Percentiles rank a stretch among this genome's conserved stretches.
These are phyloP conservation scores for Podila epicladia DNA, from an alignment of 192 early-diverging fungal genomes.

Conservation along the genomic window DNA sequence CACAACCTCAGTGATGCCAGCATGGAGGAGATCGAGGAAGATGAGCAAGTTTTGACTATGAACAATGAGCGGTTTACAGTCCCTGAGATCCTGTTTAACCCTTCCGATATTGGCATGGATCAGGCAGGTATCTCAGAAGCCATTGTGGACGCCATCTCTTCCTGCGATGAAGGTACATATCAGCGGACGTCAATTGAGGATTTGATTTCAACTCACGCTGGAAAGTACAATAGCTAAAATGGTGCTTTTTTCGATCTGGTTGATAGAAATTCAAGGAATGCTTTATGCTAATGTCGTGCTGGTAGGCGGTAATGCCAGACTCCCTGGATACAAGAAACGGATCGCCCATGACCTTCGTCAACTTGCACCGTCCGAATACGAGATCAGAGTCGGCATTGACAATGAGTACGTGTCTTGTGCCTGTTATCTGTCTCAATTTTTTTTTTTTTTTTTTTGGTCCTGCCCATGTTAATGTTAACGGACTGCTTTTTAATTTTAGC, in stretches of 20 bases:
- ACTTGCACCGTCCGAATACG: slow-evolving; percentile 63
- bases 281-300: slow-evolving; percentile 75
- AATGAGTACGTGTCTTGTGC: slow-evolving; percentile 60
- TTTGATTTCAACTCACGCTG: neutral
- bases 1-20: slow-evolving; percentile 17
- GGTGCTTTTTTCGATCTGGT: neutral
- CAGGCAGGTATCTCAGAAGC: slow-evolving; percentile 79
- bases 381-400: slow-evolving; percentile 63
- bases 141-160: slow-evolving; percentile 61
- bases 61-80: slow-evolving; percentile 82
- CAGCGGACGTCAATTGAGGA: neutral
- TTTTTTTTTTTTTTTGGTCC: too few species aligned
- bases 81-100: slow-evolving; percentile 79
- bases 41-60: slow-evolving; percentile 70
- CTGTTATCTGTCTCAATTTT: neutral
- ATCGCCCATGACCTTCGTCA: slow-evolving; percentile 66
- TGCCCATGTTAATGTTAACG: too few species aligned
- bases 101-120: slow-evolving; percentile 76
- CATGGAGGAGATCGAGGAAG: slow-evolving; percentile 16
- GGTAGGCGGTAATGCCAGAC: slow-evolving; percentile 71
- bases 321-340: slow-evolving; percentile 70
- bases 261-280: slow-evolving; percentile 63
- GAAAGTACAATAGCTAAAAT: neutral
- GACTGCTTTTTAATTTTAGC: slow-evolving; percentile 38
- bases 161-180: slow-evolving; percentile 34